These are phyloP conservation scores for Camellia sinensis DNA, from an alignment of 148 eudicot genomes.

Conservation along the genomic window DNA sequence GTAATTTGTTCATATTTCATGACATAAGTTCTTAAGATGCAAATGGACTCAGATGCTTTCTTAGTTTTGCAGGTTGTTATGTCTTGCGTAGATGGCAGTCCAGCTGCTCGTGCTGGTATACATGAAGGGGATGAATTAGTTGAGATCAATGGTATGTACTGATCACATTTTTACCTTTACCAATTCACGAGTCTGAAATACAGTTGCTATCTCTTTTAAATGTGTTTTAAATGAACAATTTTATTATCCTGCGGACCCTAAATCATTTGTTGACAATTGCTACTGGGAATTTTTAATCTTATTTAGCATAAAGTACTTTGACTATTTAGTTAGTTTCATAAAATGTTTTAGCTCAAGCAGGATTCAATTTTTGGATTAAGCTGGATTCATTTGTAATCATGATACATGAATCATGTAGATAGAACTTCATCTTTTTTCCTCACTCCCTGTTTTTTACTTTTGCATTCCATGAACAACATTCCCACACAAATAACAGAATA, in stretches of 20 bases:
- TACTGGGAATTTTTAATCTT: background rate
- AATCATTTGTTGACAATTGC: background rate
- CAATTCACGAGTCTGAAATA: constrained; percentile 2
- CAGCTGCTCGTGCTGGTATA: constrained; percentile 90
- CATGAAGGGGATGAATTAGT: constrained; percentile 82
- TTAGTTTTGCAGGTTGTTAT: constrained; percentile 57
- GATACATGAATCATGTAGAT: background rate
- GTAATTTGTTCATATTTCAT: background rate
- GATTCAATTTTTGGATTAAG: background rate
- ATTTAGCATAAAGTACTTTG: background rate
- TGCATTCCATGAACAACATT: background rate
- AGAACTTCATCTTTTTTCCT: background rate
- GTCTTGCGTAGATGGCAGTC: constrained; percentile 81
- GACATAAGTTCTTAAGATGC: background rate
- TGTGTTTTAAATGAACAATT: background rate
- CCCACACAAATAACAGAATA: background rate
- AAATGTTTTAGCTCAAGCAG: no score
- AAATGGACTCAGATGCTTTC: background rate
- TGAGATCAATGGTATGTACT: constrained; percentile 70
- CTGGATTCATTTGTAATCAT: background rate
- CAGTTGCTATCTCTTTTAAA: background rate
- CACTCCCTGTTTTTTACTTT: background rate
- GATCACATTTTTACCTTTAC: background rate
- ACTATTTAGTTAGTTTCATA: background rate
- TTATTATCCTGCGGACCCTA: background rate